Conservation (phyloP, 768 basidiomycete genomes). For the Leucocoprinus birnbaumii region DNA sequence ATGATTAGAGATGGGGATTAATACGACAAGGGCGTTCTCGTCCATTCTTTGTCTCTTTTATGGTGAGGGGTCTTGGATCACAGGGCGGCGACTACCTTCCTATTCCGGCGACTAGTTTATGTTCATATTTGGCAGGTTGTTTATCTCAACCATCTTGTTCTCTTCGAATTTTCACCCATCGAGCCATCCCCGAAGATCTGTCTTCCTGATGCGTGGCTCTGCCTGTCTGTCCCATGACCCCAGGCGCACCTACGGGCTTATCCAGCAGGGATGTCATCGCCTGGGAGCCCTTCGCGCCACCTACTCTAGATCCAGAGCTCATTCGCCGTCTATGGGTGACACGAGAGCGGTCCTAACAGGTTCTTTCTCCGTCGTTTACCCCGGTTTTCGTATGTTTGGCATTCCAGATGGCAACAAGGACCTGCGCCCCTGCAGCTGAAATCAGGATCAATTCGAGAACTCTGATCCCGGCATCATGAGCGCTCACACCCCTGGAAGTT, state of each 20-base stretch:
- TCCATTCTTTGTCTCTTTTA: slow-evolving; percentile 7
- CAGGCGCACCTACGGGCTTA: background rate
- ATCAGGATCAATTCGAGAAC: background rate
- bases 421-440: background rate
- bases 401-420: background rate
- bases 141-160: slow-evolving; percentile 6
- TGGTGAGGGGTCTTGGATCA: background rate
- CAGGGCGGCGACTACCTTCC: background rate
- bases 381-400: background rate
- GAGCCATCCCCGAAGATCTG: background rate
- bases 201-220: slow-evolving; percentile 5
- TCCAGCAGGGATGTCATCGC: background rate
- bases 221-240: background rate
- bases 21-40: background rate
- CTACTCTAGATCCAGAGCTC: too few species aligned
- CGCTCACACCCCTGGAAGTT: background rate
- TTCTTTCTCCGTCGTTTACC: background rate
- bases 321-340: too few species aligned
- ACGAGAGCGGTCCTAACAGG: too few species aligned
- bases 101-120: slow-evolving; percentile 3
- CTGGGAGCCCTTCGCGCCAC: background rate
- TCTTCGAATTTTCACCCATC: background rate
- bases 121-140: slow-evolving; percentile 6
- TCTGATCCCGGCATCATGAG: background rate
- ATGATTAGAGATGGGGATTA: background rate